These are phyloP conservation scores for Stephania yunnanensis DNA, from an alignment of 164 flowering plant genomes.

Conservation along the genomic window DNA sequence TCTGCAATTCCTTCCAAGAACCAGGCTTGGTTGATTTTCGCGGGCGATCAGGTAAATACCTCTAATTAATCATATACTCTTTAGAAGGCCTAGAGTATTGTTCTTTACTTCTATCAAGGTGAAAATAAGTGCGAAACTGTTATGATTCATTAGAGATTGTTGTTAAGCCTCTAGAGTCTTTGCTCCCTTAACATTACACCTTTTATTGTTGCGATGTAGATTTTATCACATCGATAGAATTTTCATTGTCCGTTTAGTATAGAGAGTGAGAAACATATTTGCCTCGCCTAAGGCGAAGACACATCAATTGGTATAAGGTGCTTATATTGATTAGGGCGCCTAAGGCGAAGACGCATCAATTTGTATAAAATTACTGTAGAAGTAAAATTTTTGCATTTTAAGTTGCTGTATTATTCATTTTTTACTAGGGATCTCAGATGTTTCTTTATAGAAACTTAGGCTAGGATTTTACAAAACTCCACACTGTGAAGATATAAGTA, in stretches of 20 bases:
- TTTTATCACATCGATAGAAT: not conserved
- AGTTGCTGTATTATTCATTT: no score
- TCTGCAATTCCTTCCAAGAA: slow-evolving; percentile 56
- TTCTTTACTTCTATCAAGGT: no score
- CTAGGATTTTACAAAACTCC: no score
- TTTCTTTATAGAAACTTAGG: no score
- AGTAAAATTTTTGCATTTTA: no score
- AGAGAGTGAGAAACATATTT: no score
- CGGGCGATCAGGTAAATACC: slow-evolving; percentile 66
- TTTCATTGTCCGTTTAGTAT: no score
- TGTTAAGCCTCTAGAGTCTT: not conserved
- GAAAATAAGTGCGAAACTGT: no score
- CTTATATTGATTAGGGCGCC: not conserved
- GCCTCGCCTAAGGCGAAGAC: not conserved
- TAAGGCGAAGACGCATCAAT: not conserved
- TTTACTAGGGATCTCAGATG: no score
- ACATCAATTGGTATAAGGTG: not conserved
- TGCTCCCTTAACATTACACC: not conserved
- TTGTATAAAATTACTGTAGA: no score
- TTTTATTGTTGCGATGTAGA: not conserved
- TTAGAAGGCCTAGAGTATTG: not conserved
- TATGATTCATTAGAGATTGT: not conserved
- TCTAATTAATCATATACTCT: not conserved
- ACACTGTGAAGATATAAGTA: no score
- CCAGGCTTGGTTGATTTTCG: slow-evolving; percentile 76